phyloP scores from a whole-genome alignment of 2,329 filamentous ascomycete genomes.

The Fusarium nodosum region DNA sequence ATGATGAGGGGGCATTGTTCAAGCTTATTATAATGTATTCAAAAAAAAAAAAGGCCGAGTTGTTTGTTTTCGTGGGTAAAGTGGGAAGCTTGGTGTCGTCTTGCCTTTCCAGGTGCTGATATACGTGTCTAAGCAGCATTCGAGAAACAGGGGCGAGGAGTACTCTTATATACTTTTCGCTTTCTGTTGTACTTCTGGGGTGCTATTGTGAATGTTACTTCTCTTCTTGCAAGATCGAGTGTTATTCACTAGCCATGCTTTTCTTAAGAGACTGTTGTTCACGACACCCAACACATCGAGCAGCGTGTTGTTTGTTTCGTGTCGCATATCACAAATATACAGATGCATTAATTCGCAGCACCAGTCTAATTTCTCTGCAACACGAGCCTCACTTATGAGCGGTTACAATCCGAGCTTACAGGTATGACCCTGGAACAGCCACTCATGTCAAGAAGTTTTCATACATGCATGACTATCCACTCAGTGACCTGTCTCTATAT shows the following conservation, averaged over 20 bases:
- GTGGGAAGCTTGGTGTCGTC: background rate
- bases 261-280: background rate
- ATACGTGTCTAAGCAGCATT: background rate
- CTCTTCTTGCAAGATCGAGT: no score
- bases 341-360: background rate
- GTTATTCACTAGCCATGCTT: no score
- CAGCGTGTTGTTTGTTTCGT: no score
- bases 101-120: background rate
- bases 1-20: background rate
- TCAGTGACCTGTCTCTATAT: background rate
- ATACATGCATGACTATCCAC: background rate
- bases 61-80: background rate
- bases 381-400: background rate
- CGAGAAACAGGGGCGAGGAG: background rate
- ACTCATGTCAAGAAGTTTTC: background rate
- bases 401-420: background rate
- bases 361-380: background rate
- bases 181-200: no score
- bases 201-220: no score
- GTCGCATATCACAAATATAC: background rate
- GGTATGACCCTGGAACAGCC: background rate
- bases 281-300: background rate
- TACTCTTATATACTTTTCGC: background rate
- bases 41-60: fast-evolving
- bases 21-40: background rate